Base-by-base conservation (phyloP, 1,139 yeast genomes). In the Magnusiomyces fungicola region DNA sequence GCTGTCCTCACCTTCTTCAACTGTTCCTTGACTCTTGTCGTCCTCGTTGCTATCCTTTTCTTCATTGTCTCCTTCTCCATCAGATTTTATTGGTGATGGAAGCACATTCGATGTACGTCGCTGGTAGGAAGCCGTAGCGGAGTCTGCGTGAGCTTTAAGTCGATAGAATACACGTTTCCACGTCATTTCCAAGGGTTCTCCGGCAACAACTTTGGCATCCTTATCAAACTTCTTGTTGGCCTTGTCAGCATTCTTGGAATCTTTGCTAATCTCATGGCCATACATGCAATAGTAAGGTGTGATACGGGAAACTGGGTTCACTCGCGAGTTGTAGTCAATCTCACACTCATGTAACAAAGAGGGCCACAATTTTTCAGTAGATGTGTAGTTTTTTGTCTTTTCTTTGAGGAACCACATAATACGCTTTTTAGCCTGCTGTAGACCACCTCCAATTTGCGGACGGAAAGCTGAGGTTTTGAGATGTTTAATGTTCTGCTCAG, bases 201-300 rank as follows among this genome's bases (percentile, higher is more conserved):
- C 21, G 16, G 41, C 29, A 3, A 22, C 22, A 9, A 19, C 16
- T 22, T 38, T 38, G 5, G 36, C 36, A n/a, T 14, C n/a, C 36
- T 32, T 32, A 18, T 32, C 36, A 32, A 18, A 5, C 22, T 36
- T 36, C 9, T 18, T 36, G 39, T n/a, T n/a, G 37, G 16, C 9
- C 24, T 36, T 36, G 9, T 18, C 9, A 10, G 9, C 19, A 6
- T 21, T 14, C 19, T 36, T 24, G 14, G 19, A 21, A 4, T 36
- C 24, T 4, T 5, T 14, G 6, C 12, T 16, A n/a, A 40, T 12
- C 34, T 40, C 16, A 6, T 16, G 14, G 19, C 43, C 43, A n/a
- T 40, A 40, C 43, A 40, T 40, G 43, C 43, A 40, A 23, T 25
- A 40, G 43, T 40, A 40, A 3, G 43, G 43, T 14, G 43, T n/a